Percentiles rank a stretch among this genome's conserved stretches.
phyloP scores from a whole-genome alignment of 768 basidiomycete species.

The Suillus paluster region DNA sequence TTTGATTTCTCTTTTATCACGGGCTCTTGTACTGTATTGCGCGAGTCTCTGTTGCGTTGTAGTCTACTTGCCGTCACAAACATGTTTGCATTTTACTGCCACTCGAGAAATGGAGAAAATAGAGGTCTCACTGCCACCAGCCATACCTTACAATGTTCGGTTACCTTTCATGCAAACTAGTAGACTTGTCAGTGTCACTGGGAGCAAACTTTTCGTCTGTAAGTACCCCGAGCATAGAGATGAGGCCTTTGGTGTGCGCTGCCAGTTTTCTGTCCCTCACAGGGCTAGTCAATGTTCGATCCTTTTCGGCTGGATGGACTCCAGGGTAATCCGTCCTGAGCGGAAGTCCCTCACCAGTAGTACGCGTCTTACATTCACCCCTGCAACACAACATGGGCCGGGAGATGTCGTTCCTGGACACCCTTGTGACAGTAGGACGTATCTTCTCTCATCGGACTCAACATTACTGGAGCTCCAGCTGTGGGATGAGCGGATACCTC shows the following conservation, averaged over 20 bases:
- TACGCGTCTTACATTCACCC: slow-evolving; percentile 26
- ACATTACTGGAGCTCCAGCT: slow-evolving; percentile 58
- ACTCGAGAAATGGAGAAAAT: no score
- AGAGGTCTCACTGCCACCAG: no score
- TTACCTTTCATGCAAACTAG: no score
- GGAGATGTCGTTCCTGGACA: slow-evolving; percentile 33
- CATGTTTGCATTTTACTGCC: no score
- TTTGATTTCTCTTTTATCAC: no score
- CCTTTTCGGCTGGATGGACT: slow-evolving; percentile 82
- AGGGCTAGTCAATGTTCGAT: slow-evolving; percentile 54
- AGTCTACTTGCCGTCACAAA: no score
- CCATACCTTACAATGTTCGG: no score
- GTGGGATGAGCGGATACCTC: slow-evolving; percentile 77
- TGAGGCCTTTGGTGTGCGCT: slow-evolving; percentile 53
- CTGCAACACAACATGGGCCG: slow-evolving; percentile 25
- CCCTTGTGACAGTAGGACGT: slow-evolving; percentile 56
- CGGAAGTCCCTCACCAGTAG: slow-evolving; percentile 11
- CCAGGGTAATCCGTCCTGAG: slow-evolving; percentile 65
- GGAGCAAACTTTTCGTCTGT: no score
- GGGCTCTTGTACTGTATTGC: no score
- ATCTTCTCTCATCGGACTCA: slow-evolving; percentile 66
- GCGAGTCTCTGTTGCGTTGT: no score
- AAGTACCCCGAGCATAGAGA: slow-evolving; percentile 40
- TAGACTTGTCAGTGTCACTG: no score
- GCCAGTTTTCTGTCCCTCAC: slow-evolving; percentile 30